phyloP scores from a whole-genome alignment of 495 filamentous ascomycete genomes.

The Lophiotrema nucula region DNA sequence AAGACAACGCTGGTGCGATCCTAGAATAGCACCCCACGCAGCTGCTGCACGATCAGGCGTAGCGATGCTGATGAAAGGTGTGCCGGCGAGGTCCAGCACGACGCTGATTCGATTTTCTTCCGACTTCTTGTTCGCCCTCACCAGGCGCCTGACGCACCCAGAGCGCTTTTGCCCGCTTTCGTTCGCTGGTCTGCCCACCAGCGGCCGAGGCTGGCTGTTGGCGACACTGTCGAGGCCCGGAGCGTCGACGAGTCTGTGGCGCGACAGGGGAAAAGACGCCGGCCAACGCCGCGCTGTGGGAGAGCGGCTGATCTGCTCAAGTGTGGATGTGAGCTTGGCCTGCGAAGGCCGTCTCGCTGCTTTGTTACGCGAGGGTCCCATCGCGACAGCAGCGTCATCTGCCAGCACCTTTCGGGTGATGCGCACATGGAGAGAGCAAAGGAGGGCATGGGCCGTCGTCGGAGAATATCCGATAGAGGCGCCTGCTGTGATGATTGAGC shows the following conservation, averaged over 20 bases:
- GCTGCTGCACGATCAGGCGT: too few relatives aligned
- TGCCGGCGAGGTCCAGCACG: too few relatives aligned
- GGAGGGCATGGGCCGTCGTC: neutral
- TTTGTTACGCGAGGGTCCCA: conserved; percentile 18
- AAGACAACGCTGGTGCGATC: neutral
- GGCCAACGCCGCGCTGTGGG: too few relatives aligned
- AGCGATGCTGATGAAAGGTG: too few relatives aligned
- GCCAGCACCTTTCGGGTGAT: neutral
- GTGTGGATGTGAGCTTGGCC: conserved; percentile 6
- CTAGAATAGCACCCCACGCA: neutral
- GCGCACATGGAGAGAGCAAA: neutral
- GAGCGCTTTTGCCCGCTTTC: neutral
- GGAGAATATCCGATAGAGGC: neutral
- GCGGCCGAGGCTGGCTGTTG: neutral
- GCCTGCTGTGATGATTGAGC: neutral
- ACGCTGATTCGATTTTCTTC: too few relatives aligned
- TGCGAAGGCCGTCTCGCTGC: neutral
- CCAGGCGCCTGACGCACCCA: neutral
- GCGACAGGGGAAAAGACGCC: too few relatives aligned
- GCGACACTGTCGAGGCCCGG: too few relatives aligned
- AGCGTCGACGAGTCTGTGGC: too few relatives aligned
- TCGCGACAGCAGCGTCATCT: conserved; percentile 5
- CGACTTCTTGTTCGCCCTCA: neutral
- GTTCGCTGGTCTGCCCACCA: neutral
- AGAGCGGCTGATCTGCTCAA: conserved; percentile 17